These are phyloP conservation scores for Cryphonectria carpinicola DNA, from an alignment of 2,329 filamentous ascomycete species.

Conservation along the genomic window DNA sequence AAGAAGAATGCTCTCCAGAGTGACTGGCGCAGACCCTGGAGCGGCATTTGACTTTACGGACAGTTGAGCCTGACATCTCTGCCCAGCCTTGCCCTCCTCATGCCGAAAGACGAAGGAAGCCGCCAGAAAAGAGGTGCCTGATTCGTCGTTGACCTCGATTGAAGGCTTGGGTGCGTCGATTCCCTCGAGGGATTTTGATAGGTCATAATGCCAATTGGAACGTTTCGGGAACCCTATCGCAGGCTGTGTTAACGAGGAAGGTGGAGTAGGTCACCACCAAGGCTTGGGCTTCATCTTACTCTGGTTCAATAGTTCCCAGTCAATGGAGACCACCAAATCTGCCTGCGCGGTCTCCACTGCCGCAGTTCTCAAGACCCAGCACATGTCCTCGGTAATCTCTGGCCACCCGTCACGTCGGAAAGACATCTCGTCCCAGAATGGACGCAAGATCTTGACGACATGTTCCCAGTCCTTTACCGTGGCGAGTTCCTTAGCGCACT, in stretches of 20 bases:
- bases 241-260: constrained; percentile 31
- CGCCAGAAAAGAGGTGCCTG: constrained; percentile 57
- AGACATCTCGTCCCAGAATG: constrained; percentile 60
- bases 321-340: constrained; percentile 62
- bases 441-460: constrained; percentile 56
- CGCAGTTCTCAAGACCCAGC: constrained; percentile 63
- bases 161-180: constrained; percentile 50
- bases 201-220: constrained; percentile 64
- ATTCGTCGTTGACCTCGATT: constrained; percentile 55
- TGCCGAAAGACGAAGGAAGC: constrained; percentile 41
- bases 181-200: constrained; percentile 59
- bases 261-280: background rate
- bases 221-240: constrained; percentile 56
- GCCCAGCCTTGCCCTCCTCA: constrained; percentile 51
- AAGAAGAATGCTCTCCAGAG: constrained; percentile 55
- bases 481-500: constrained; percentile 60
- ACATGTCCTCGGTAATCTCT: constrained; percentile 61
- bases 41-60: constrained; percentile 61
- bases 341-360: constrained; percentile 56
- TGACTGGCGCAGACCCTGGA: constrained; percentile 53
- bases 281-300: constrained; percentile 47
- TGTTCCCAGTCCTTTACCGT: constrained; percentile 55
- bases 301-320: constrained; percentile 67
- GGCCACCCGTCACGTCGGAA: constrained; percentile 65
- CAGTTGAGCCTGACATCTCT: constrained; percentile 61